phyloP scores from a whole-genome alignment of 176 grass and related monocot genomes.

The Puccinellia tenuiflora region DNA sequence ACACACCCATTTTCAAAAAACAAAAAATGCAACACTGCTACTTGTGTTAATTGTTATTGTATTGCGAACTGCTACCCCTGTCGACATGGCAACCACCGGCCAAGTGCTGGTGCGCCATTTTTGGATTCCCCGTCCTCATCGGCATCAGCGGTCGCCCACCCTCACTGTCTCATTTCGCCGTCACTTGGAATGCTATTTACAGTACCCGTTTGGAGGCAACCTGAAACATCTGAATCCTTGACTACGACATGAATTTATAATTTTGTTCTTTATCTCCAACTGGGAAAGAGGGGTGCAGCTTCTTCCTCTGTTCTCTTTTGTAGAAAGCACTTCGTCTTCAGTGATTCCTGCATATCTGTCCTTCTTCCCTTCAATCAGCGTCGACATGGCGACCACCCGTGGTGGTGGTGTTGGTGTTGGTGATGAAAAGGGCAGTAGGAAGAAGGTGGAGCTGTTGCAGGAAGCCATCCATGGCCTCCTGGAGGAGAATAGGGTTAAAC shows the following conservation, averaged over 20 bases:
- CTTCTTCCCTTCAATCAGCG: neutral
- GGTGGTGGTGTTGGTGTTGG: neutral
- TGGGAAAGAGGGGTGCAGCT: neutral
- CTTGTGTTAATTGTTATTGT: too few species aligned
- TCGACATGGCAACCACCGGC: neutral
- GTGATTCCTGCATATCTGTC: neutral
- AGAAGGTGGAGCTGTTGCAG: slow-evolving; percentile 13
- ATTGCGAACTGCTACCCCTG: neutral
- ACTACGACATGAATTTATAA: neutral
- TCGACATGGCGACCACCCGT: neutral
- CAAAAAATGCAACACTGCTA: too few species aligned
- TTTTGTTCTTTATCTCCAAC: neutral
- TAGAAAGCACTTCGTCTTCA: neutral
- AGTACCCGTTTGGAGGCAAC: neutral
- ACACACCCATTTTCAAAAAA: too few species aligned
- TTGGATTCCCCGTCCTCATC: neutral
- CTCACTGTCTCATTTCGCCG: neutral
- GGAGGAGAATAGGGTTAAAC: slow-evolving; percentile 4
- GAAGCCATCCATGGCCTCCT: slow-evolving; percentile 29
- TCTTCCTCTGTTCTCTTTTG: neutral
- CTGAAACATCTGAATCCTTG: neutral
- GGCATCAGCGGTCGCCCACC: neutral
- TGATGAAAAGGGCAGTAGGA: slow-evolving; percentile 1
- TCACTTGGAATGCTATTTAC: neutral
- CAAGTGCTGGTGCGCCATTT: neutral